Conservation (phyloP, 2,329 filamentous ascomycete genomes). For the Nigrospora sphaerica region DNA sequence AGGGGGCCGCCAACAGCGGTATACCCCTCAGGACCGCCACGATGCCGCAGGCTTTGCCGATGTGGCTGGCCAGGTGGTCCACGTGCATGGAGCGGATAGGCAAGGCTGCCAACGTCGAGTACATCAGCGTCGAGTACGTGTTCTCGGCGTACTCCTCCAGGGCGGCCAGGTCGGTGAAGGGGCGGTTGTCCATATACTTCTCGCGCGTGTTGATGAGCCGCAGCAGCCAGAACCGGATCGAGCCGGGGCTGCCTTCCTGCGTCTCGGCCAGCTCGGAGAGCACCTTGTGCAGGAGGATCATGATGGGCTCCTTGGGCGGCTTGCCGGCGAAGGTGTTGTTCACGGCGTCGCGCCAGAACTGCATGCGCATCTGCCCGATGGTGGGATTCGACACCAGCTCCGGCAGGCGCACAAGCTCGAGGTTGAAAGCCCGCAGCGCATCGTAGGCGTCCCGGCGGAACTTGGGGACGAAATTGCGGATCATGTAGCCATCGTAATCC, state of each 20-base stretch:
- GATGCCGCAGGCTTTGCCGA: slow-evolving; percentile 91
- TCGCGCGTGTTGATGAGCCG: slow-evolving; percentile 77
- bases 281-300: slow-evolving; percentile 70
- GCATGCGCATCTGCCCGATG: slow-evolving; percentile 81
- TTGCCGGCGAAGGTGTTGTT: slow-evolving; percentile 67
- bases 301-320: slow-evolving; percentile 87
- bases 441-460: slow-evolving; percentile 76
- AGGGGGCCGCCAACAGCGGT: slow-evolving; percentile 77
- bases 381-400: slow-evolving; percentile 84
- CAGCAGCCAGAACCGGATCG: slow-evolving; percentile 65
- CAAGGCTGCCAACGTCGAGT: slow-evolving; percentile 74
- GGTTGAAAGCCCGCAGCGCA: slow-evolving; percentile 84
- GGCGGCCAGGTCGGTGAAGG: slow-evolving; percentile 64
- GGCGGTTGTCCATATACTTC: slow-evolving; percentile 74
- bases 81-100: slow-evolving; percentile 76
- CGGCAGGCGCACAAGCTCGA: slow-evolving; percentile 84
- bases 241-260: slow-evolving; percentile 33
- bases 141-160: slow-evolving; percentile 89
- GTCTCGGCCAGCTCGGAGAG: slow-evolving; percentile 50
- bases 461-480: slow-evolving; percentile 76
- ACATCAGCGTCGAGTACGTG: slow-evolving; percentile 89
- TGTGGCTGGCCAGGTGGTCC: slow-evolving; percentile 90
- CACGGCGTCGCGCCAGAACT: slow-evolving; percentile 90
- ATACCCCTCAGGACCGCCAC: slow-evolving; percentile 79
- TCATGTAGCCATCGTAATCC: slow-evolving; percentile 81